Conservation (phyloP, 345 rosid species). For the thale cress (Arabidopsis thaliana) region DNA sequence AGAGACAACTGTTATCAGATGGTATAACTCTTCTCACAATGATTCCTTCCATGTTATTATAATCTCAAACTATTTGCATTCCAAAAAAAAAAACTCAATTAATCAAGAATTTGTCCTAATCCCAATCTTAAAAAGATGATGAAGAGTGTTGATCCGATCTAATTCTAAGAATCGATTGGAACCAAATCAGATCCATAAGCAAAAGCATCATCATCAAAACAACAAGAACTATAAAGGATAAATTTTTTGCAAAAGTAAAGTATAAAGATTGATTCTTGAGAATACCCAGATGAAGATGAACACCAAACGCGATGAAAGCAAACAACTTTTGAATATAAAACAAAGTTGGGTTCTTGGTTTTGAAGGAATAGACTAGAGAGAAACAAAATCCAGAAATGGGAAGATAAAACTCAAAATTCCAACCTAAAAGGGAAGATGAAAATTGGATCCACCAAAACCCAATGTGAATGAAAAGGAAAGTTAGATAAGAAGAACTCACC, state of each 20-base stretch:
- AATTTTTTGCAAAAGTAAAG: not conserved
- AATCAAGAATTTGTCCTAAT: not conserved
- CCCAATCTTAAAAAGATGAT: slow-evolving; percentile 11
- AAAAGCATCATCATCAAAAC: slow-evolving; percentile 1
- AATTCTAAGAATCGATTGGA: slow-evolving; percentile 14
- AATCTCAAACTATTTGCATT: slow-evolving; percentile 15
- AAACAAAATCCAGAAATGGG: not conserved
- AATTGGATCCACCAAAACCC: slow-evolving; percentile 14
- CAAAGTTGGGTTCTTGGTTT: not conserved
- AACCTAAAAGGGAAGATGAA: not conserved
- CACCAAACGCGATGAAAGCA: slow-evolving; percentile 23
- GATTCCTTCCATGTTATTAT: slow-evolving; percentile 57
- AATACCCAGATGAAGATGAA: slow-evolving; percentile 38
- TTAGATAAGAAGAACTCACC: slow-evolving; percentile 25
- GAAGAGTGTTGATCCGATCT: slow-evolving; percentile 34
- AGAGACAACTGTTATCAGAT: slow-evolving; percentile 96
- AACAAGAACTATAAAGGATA: not conserved
- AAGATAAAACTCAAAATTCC: slow-evolving; percentile 12
- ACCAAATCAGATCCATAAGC: slow-evolving; percentile 23
- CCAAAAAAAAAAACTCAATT: slow-evolving; percentile 9
- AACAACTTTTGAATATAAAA: not conserved
- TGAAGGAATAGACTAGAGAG: not conserved
- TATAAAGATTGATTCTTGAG: slow-evolving; percentile 20
- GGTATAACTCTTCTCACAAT: slow-evolving; percentile 88
- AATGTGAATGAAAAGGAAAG: no score